Base-by-base conservation (phyloP, 2,329 filamentous ascomycete genomes). In the Stagonosporopsis tanaceti region DNA sequence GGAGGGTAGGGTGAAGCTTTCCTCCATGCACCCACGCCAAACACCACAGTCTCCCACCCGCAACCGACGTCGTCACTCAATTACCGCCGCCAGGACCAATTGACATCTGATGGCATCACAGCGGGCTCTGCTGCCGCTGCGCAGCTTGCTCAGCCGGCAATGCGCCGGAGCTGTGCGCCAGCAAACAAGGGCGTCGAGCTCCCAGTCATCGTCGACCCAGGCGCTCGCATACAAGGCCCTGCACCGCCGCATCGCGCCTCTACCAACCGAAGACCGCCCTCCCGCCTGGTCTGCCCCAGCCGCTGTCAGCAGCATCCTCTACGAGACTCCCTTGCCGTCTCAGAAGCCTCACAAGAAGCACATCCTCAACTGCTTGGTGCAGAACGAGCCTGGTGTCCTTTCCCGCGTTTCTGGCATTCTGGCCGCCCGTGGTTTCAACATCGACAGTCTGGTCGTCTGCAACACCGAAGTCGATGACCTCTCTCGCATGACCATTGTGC, bases 401-500 rank as follows among this genome's bases (percentile, higher is more conserved):
- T 98, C 94, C 50, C 93, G 95, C 59, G 92, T 99, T 9, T 98
- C 95, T 1, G 95, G 95, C 53, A 98, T 99, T 74, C 84, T 99
- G 32, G 95, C 95, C 12, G 95, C 95, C 40, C 88, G 95, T 57
- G 95, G 95, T 65, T 99, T 99, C 87, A 99, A 99, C 83, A 99
- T 99, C 72, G 95, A 99, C 84, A 96, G 91, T 52, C 84, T 99
- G 63, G 95, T 99, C 53, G 95, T 99, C 60, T 99, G 95, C 83
- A 95, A 91, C 79, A 99, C 95, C 61, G 95, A 99, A 80, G 93
- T 99, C 25, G 91, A 94, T 70, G 95, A 99, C 73, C 84, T 99
- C 50, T 97, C 92, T 32, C 93, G 95, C 74, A 99, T 99, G 95
- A 99, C 95, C 55, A 98, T 99, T 72, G 95, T 99, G 65, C 85